These are phyloP conservation scores for Trametes polyzona DNA, from an alignment of 1,284 basidiomycete genomes.

Conservation along the genomic window DNA sequence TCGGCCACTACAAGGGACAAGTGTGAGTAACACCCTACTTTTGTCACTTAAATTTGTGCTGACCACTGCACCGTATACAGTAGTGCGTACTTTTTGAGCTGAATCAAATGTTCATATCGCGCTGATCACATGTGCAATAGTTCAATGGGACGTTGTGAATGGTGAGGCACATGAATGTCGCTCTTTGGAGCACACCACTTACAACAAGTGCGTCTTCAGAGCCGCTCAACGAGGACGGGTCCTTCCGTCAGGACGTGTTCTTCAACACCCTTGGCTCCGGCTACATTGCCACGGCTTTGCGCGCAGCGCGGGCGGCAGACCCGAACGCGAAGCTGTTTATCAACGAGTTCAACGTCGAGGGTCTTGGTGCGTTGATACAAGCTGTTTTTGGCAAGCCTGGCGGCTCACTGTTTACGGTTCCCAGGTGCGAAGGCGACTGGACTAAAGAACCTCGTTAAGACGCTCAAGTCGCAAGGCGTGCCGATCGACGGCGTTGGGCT, in stretches of 20 bases:
- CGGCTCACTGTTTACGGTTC: too few relatives aligned
- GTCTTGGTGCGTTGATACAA: constrained; percentile 17
- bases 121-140: not conserved
- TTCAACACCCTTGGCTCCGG: constrained; percentile 47
- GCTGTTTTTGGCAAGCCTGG: too few relatives aligned
- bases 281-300: constrained; percentile 49
- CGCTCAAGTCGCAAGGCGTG: constrained; percentile 43
- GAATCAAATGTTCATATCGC: too few relatives aligned
- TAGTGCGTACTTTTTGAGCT: constrained; percentile 23
- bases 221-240: constrained; percentile 64
- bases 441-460: constrained; percentile 48
- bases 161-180: constrained; percentile 28
- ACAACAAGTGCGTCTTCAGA: constrained; percentile 32
- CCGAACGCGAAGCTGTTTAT: constrained; percentile 46
- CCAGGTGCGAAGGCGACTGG: constrained; percentile 47
- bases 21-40: constrained; percentile 39
- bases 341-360: constrained; percentile 57
- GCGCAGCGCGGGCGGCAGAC: constrained; percentile 49
- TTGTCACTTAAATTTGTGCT: not conserved
- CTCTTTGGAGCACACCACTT: not conserved
- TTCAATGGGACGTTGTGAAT: constrained; percentile 45
- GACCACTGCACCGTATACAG: constrained; percentile 14
- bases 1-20: constrained; percentile 53
- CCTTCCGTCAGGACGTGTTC: constrained; percentile 51
- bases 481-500: constrained; percentile 56